A percentile compares a stretch with the other conserved stretches of the same genome.
phyloP scores from a whole-genome alignment of 345 rosid species.

The Acer negundo region DNA sequence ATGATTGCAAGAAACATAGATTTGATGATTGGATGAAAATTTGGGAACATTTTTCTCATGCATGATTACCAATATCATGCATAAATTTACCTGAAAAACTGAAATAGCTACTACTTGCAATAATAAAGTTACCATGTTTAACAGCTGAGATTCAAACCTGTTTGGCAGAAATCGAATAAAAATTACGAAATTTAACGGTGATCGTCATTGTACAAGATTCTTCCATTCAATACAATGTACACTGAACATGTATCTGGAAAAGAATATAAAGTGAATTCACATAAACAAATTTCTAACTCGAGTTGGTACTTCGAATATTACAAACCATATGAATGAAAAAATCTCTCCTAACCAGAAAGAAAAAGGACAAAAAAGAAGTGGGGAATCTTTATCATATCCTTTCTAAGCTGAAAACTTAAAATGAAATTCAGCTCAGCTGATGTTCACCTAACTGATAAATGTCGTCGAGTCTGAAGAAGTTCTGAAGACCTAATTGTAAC shows the following conservation, averaged over 20 bases:
- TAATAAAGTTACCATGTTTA: neutral
- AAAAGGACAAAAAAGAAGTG: neutral
- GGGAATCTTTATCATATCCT: neutral
- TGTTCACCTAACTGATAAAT: constrained; percentile 8
- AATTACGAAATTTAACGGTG: neutral
- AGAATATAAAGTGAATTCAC: constrained; percentile 15
- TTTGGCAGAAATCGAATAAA: too few relatives aligned
- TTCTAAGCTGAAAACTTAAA: constrained; percentile 22
- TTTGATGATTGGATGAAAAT: neutral
- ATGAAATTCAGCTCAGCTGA: constrained; percentile 28
- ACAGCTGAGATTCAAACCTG: too few relatives aligned
- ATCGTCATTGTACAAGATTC: constrained; percentile 8
- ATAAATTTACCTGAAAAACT: neutral
- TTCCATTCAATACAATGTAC: constrained; percentile 12
- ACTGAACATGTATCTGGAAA: constrained; percentile 14
- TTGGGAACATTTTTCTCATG: neutral
- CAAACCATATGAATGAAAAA: constrained; percentile 8
- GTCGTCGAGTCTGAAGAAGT: constrained; percentile 3
- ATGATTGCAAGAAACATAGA: too few relatives aligned
- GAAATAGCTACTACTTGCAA: neutral
- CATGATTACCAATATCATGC: neutral
- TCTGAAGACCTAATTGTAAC: constrained; percentile 11
- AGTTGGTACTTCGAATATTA: neutral
- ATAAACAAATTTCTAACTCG: constrained; percentile 24
- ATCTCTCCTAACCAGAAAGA: neutral